Evolutionary conservation across 768 basidiomycete species (phyloP).

Genomic region (Boletus pseudopeckii): DNA sequence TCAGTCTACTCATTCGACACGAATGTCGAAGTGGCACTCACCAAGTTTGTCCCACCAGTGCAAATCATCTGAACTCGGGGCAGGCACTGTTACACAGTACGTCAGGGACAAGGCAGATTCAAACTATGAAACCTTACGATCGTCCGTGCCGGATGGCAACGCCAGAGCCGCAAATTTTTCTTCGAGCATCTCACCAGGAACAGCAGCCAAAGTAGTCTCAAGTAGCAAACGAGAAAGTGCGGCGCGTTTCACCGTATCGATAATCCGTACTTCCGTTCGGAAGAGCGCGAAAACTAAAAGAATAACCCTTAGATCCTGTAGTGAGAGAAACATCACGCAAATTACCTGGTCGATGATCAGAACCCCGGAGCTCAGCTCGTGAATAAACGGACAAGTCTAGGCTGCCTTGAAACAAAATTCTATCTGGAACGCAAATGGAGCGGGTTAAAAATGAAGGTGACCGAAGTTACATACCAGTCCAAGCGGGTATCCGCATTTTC

Average conservation of each 20-base stretch:
- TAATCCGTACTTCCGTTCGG: slow-evolving; percentile 67
- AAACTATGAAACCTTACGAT: slow-evolving; percentile 28
- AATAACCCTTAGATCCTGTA: not conserved
- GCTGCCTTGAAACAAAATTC: slow-evolving; percentile 82
- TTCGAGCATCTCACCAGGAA: slow-evolving; percentile 64
- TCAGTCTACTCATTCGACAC: not conserved
- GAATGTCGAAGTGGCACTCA: slow-evolving; percentile 26
- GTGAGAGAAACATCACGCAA: not conserved
- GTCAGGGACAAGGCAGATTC: slow-evolving; percentile 1
- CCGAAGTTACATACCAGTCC: slow-evolving; percentile 71
- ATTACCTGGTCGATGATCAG: slow-evolving; percentile 91
- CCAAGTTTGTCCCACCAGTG: slow-evolving; percentile 82
- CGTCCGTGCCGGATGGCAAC: slow-evolving; percentile 39
- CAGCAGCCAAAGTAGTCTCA: slow-evolving; percentile 58
- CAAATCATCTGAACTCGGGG: slow-evolving; percentile 72
- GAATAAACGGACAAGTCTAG: slow-evolving; percentile 79
- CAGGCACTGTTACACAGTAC: slow-evolving; percentile 56
- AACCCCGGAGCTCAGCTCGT: slow-evolving; percentile 81
- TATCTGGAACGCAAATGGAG: slow-evolving; percentile 53
- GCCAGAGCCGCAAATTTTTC: slow-evolving; percentile 64
- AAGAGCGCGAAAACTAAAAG: slow-evolving; percentile 79
- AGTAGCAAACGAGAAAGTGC: slow-evolving; percentile 66
- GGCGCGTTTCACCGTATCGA: slow-evolving; percentile 75
- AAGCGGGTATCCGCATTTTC: slow-evolving; percentile 94
- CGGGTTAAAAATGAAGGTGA: not conserved